Evolutionary conservation across 2,329 filamentous ascomycete species (phyloP).

Genomic region (Trichoderma sp.): DNA sequence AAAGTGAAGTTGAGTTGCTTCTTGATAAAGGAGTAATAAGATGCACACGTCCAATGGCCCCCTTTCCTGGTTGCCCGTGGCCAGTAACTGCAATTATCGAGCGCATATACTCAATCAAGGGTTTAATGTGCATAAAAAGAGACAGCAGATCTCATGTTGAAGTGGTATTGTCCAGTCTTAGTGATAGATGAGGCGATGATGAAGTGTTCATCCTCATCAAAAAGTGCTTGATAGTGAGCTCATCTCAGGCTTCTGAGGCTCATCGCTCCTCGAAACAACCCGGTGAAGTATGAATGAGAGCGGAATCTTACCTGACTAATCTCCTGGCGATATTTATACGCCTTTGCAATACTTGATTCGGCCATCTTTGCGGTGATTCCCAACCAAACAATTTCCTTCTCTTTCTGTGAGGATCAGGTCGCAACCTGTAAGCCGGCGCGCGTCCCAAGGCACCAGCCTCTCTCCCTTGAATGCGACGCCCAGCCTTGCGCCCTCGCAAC

Average conservation of each 20-base stretch:
- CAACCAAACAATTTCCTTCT: background rate
- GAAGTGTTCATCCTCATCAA: background rate
- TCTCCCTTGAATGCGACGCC: background rate
- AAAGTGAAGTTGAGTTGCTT: background rate
- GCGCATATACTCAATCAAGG: background rate
- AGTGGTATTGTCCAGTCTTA: background rate
- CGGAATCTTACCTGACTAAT: conserved; percentile 80
- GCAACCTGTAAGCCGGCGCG: background rate
- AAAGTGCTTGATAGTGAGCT: background rate
- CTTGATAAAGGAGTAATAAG: background rate
- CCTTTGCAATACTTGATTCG: conserved; percentile 57
- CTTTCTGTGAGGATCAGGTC: background rate
- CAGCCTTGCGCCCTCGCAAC: background rate
- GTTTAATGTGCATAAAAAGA: background rate
- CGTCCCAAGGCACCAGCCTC: background rate
- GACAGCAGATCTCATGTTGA: background rate
- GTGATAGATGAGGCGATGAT: background rate
- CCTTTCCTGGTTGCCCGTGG: background rate
- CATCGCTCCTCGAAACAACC: background rate
- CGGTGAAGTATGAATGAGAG: background rate
- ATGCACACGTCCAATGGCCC: background rate
- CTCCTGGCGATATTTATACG: conserved; percentile 90
- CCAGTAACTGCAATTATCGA: background rate
- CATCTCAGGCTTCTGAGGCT: background rate
- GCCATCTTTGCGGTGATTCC: conserved; percentile 55